Evolutionary conservation across 2,329 filamentous ascomycete species (phyloP).

Genomic region (Cladosporium austrohemisphaericum): DNA sequence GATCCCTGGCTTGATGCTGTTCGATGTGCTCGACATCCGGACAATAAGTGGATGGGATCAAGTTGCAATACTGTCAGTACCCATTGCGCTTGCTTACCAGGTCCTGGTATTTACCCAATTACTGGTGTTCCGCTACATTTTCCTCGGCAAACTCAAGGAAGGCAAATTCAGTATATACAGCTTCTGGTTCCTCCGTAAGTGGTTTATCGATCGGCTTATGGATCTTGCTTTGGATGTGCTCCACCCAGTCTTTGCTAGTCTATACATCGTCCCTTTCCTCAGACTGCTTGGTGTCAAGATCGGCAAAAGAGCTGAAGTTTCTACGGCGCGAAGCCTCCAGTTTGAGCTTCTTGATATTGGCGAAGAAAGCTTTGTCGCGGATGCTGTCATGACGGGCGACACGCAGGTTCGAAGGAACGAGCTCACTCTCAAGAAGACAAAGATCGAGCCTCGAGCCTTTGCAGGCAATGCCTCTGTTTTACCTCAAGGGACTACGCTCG

Average conservation of each 20-base stretch:
- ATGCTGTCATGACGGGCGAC: slow-evolving; percentile 23
- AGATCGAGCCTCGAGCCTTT: slow-evolving; percentile 22
- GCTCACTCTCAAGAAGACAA: slow-evolving; percentile 25
- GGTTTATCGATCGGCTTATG: slow-evolving; percentile 25
- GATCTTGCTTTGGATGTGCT: slow-evolving; percentile 25
- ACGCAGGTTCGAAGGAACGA: slow-evolving; percentile 21
- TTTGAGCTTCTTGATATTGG: slow-evolving; percentile 25
- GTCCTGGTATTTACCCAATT: slow-evolving; percentile 22
- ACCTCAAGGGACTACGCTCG: slow-evolving; percentile 23
- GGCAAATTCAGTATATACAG: slow-evolving; percentile 23
- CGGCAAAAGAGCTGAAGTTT: slow-evolving; percentile 24
- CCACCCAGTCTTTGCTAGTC: slow-evolving; percentile 24
- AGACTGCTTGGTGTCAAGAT: slow-evolving; percentile 24
- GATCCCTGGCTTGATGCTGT: slow-evolving; percentile 23
- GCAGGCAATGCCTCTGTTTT: slow-evolving; percentile 24
- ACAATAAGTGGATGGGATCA: slow-evolving; percentile 20
- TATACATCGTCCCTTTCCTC: slow-evolving; percentile 27
- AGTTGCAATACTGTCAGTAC: slow-evolving; percentile 21
- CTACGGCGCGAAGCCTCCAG: slow-evolving; percentile 22
- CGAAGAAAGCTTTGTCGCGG: slow-evolving; percentile 24
- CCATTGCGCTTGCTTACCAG: slow-evolving; percentile 23
- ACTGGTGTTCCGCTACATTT: slow-evolving; percentile 19
- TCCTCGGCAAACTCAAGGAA: slow-evolving; percentile 20
- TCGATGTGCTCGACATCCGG: slow-evolving; percentile 20
- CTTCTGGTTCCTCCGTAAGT: slow-evolving; percentile 23